Conservation (phyloP, 108 stramenopile species). For the Epithemia pelagica region DNA sequence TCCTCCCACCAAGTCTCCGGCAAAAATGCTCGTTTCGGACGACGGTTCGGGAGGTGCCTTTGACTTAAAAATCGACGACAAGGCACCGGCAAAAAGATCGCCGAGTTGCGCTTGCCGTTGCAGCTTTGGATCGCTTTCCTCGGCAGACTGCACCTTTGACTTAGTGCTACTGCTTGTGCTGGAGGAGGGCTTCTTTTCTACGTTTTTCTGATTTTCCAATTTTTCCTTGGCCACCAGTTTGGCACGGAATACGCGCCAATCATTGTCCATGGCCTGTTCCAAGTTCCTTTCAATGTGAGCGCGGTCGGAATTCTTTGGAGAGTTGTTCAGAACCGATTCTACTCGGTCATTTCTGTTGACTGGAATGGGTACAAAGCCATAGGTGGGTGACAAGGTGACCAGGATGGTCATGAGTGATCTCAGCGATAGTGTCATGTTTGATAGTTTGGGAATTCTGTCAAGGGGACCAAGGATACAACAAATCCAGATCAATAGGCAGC, state of each 20-base stretch:
- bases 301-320: slow-evolving; percentile 57
- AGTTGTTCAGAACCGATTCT: neutral
- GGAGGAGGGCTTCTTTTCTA: slow-evolving; percentile 9
- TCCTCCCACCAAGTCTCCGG: slow-evolving; percentile 59
- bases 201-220: slow-evolving; percentile 17
- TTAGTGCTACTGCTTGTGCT: slow-evolving; percentile 3
- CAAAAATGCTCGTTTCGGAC: slow-evolving; percentile 31
- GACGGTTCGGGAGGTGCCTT: slow-evolving; percentile 1
- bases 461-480: no score
- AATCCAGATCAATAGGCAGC: no score
- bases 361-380: neutral
- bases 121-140: slow-evolving; percentile 26
- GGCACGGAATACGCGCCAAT: slow-evolving; percentile 84
- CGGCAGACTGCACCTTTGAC: neutral
- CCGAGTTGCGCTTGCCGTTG: slow-evolving; percentile 48
- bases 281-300: slow-evolving; percentile 69
- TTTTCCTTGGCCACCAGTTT: slow-evolving; percentile 71
- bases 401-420: neutral
- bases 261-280: slow-evolving; percentile 76
- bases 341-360: neutral
- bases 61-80: slow-evolving; percentile 59
- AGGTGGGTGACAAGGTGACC: neutral
- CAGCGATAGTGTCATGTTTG: neutral
- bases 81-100: slow-evolving; percentile 61
- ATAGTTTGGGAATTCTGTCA: no score